Evolutionary conservation across 495 filamentous ascomycete species (phyloP).

Genomic region (Ascodesmis nigricans): DNA sequence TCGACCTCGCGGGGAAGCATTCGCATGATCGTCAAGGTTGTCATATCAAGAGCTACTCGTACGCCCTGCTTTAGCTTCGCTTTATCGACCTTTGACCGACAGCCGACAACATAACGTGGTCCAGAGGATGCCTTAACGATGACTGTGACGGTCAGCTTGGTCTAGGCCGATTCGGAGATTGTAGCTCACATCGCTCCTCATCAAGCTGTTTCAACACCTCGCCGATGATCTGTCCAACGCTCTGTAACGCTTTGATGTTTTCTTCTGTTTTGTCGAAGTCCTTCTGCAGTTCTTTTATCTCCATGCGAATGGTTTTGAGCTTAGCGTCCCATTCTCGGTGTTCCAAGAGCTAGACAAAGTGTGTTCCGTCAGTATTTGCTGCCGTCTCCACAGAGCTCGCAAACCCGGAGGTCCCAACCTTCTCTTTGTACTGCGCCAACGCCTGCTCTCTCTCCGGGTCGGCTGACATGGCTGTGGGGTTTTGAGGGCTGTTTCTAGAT

Average conservation of each 20-base stretch:
- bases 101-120: conserved; percentile 94
- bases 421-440: conserved; percentile 17
- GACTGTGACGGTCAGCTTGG: conserved; percentile 13
- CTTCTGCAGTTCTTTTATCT: conserved; percentile 84
- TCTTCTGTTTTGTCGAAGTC: conserved; percentile 95
- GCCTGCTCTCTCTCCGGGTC: conserved; percentile 17
- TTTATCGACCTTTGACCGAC: conserved; percentile 95
- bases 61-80: conserved; percentile 92
- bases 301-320: conserved; percentile 70
- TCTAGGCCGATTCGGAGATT: conserved; percentile 1
- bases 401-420: conserved; percentile 5
- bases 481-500: no score
- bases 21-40: conserved; percentile 98
- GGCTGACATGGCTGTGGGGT: conserved; percentile 1
- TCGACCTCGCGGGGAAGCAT: conserved; percentile 98
- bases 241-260: conserved; percentile 98
- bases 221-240: conserved; percentile 97
- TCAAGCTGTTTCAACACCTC: conserved; percentile 98
- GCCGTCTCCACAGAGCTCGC: not conserved
- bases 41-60: conserved; percentile 97
- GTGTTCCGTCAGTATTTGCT: conserved; percentile 5
- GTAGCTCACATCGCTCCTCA: conserved; percentile 78
- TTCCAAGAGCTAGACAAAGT: conserved; percentile 52
- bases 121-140: conserved; percentile 58
- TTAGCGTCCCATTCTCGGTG: conserved; percentile 97